Percentiles rank a stretch among this genome's conserved stretches.
Conservation (phyloP, 2,329 filamentous ascomycete species). For the Rachicladosporium sp. region DNA sequence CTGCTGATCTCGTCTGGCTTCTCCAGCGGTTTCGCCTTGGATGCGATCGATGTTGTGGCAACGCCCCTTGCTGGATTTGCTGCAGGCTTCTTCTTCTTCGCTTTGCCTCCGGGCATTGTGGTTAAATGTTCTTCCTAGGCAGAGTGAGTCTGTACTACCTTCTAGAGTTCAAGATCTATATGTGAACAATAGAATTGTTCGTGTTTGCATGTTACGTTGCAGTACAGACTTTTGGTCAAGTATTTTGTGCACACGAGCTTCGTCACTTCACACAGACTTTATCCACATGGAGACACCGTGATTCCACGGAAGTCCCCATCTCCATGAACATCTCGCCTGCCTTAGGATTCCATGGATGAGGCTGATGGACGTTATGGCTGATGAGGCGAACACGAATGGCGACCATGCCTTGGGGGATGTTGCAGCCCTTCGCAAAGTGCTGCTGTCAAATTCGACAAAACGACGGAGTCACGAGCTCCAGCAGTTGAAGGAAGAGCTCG, state of each 20-base stretch:
- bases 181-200: too few species aligned
- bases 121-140: too few species aligned
- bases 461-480: slow-evolving; percentile 33
- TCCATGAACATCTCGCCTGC: too few species aligned
- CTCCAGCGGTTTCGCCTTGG: slow-evolving; percentile 46
- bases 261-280: too few species aligned
- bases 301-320: too few species aligned
- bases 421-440: slow-evolving; percentile 22
- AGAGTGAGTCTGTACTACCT: too few species aligned
- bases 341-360: too few species aligned
- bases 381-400: slow-evolving; percentile 12
- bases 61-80: slow-evolving; percentile 85
- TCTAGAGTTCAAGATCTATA: too few species aligned
- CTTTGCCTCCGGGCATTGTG: slow-evolving; percentile 12
- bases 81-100: slow-evolving; percentile 81
- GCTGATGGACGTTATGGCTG: slow-evolving; percentile 10
- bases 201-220: too few species aligned
- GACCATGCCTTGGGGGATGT: slow-evolving; percentile 11
- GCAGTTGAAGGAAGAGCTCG: slow-evolving; percentile 31
- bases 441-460: slow-evolving; percentile 38
- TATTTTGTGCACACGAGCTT: too few species aligned
- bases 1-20: slow-evolving; percentile 16
- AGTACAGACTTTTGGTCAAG: too few species aligned
- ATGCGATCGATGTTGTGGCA: slow-evolving; percentile 79
- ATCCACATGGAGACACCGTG: too few species aligned